Conservation (phyloP, 108 stramenopile genomes). For the Nitzschia inconspicua region DNA sequence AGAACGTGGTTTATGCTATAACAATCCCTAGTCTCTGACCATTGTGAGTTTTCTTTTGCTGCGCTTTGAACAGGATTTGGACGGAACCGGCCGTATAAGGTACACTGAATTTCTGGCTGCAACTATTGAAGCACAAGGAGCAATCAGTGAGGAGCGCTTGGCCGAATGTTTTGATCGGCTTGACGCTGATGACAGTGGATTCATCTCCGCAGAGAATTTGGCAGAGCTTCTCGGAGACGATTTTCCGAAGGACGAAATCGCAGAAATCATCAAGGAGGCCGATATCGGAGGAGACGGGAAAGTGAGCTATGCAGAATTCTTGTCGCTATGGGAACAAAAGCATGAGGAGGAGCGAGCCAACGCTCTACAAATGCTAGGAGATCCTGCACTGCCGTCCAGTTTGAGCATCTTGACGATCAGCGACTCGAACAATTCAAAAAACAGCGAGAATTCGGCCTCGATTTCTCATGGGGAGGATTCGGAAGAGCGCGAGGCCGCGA, state of each 20-base stretch:
- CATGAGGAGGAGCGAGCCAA: conserved; percentile 15
- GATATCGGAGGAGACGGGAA: conserved; percentile 58
- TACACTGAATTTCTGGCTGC: conserved; percentile 84
- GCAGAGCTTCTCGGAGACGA: conserved; percentile 40
- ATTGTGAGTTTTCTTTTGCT: not conserved
- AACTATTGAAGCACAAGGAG: conserved; percentile 73
- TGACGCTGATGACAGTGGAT: conserved; percentile 74
- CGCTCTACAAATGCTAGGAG: conserved; percentile 21
- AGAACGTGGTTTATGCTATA: not conserved
- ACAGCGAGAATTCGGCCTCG: not conserved
- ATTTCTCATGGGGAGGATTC: too few relatives aligned
- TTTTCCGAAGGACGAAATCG: conserved; percentile 22
- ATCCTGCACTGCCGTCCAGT: not conserved
- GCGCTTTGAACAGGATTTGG: conserved; percentile 17
- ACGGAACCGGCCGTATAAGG: conserved; percentile 24
- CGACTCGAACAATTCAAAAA: not conserved
- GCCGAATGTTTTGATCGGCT: conserved; percentile 82
- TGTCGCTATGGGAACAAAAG: conserved; percentile 43
- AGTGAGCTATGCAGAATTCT: conserved; percentile 60
- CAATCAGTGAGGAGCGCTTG: conserved; percentile 57
- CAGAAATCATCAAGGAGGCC: conserved; percentile 89
- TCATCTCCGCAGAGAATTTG: conserved; percentile 61
- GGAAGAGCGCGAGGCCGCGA: too few relatives aligned
- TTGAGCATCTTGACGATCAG: not conserved
- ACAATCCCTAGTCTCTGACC: not conserved